Evolutionary conservation across 306 rosid species (phyloP).

Genomic region (Senna tora): DNA sequence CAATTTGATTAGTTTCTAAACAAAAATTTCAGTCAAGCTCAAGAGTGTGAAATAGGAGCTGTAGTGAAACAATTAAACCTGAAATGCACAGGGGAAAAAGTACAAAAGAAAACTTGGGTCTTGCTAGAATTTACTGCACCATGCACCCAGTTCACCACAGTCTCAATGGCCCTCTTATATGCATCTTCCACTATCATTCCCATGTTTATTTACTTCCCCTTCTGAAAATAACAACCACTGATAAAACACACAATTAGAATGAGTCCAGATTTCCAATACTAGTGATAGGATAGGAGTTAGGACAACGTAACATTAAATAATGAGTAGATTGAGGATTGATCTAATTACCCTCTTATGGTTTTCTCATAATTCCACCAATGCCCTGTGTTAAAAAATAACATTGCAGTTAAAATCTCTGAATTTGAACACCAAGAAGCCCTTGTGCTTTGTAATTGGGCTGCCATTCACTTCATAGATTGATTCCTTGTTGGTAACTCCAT

Average conservation of each 20-base stretch:
- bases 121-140: slow-evolving; percentile 53
- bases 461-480: slow-evolving; percentile 92
- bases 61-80: slow-evolving; percentile 58
- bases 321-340: slow-evolving; percentile 6
- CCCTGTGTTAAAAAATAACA: slow-evolving; percentile 79
- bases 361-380: slow-evolving; percentile 94
- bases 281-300: background rate
- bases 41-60: too few species aligned
- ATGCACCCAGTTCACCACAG: slow-evolving; percentile 69
- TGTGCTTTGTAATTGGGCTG: slow-evolving; percentile 92
- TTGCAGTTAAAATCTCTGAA: slow-evolving; percentile 80
- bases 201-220: slow-evolving; percentile 60
- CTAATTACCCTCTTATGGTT: slow-evolving; percentile 85
- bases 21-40: too few species aligned
- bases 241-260: background rate
- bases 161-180: slow-evolving; percentile 59
- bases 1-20: slow-evolving; percentile 25
- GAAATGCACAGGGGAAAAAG: slow-evolving; percentile 91
- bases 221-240: slow-evolving; percentile 94
- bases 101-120: slow-evolving; percentile 80
- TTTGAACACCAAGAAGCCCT: slow-evolving; percentile 77
- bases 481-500: slow-evolving; percentile 65
- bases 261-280: too few species aligned
- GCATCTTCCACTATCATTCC: slow-evolving; percentile 80
- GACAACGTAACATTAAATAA: background rate